Percentiles rank a stretch among this genome's conserved stretches.
Conservation (phyloP, 192 early-diverging fungal genomes). For the Coemansia sp. region DNA sequence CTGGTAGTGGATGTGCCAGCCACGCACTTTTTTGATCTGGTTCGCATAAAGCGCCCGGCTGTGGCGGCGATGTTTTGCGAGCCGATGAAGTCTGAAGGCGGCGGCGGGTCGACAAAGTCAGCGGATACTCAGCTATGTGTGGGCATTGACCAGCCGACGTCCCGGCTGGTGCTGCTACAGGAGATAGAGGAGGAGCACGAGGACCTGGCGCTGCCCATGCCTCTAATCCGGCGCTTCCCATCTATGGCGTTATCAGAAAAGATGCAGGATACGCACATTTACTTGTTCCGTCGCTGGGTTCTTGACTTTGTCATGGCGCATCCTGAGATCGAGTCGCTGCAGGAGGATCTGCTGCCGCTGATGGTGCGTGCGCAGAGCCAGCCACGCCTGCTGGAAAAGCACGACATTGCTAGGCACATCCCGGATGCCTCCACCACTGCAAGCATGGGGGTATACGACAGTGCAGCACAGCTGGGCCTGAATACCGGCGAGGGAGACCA, state of each 20-base stretch:
- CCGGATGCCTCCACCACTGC: conserved; percentile 26
- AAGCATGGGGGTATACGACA: conserved; percentile 43
- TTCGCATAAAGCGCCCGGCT: conserved; percentile 76
- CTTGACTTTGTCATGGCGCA: conserved; percentile 73
- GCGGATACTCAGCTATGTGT: conserved; percentile 21
- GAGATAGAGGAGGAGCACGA: conserved; percentile 16
- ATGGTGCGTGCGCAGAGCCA: conserved; percentile 85
- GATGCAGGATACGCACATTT: conserved; percentile 88
- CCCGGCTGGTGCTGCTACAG: conserved; percentile 48
- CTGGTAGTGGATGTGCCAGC: conserved; percentile 81
- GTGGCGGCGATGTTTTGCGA: conserved; percentile 83
- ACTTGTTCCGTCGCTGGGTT: conserved; percentile 92
- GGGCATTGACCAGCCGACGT: conserved; percentile 52
- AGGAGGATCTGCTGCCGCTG: conserved; percentile 80
- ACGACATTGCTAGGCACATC: conserved; percentile 29
- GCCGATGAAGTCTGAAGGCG: conserved; percentile 67
- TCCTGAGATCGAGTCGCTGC: conserved; percentile 68
- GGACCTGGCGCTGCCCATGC: conserved; percentile 43
- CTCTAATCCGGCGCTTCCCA: conserved; percentile 73
- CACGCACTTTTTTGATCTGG: conserved; percentile 78
- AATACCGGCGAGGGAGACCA: conserved; percentile 26
- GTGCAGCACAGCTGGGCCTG: conserved; percentile 25
- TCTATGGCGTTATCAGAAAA: conserved; percentile 73
- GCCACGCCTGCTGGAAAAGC: conserved; percentile 56
- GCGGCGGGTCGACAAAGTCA: conserved; percentile 52